Conservation (phyloP, 306 rosid genomes). For the Gynostemma pentaphyllum region DNA sequence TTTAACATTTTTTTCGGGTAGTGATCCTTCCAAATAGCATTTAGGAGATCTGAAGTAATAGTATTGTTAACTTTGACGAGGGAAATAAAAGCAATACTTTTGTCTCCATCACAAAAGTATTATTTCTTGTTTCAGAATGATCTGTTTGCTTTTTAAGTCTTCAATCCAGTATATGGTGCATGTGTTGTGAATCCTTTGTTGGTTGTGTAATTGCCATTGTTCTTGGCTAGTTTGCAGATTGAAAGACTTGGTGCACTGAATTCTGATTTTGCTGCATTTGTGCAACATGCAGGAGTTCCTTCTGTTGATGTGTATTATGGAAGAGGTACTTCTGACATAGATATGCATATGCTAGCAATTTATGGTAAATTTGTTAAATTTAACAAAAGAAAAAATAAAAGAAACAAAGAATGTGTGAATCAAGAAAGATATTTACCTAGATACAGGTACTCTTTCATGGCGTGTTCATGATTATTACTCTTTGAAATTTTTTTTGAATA, state of each 20-base stretch:
- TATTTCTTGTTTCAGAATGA: too few species aligned
- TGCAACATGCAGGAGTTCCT: constrained; percentile 90
- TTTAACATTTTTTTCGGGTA: too few species aligned
- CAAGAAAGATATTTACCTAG: too few species aligned
- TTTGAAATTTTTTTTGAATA: too few species aligned
- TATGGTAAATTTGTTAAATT: neutral
- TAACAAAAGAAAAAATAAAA: neutral
- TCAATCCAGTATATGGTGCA: neutral
- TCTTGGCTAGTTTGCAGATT: constrained; percentile 44
- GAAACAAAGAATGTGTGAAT: too few species aligned
- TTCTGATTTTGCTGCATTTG: constrained; percentile 88
- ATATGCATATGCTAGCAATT: neutral
- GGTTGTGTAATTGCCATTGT: constrained; percentile 16
- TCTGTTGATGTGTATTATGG: constrained; percentile 82
- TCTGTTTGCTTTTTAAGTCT: neutral
- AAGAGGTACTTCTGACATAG: constrained; percentile 36
- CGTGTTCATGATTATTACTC: too few species aligned
- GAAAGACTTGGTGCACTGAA: constrained; percentile 61
- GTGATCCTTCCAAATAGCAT: too few species aligned
- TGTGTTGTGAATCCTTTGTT: neutral
- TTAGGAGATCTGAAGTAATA: too few species aligned
- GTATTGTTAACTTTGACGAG: too few species aligned
- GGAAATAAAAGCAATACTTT: too few species aligned
- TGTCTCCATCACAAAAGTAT: too few species aligned
- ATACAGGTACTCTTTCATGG: too few species aligned